These are phyloP conservation scores for Euphrasia confusa DNA, from an alignment of 257 asterid genomes.

Conservation along the genomic window DNA sequence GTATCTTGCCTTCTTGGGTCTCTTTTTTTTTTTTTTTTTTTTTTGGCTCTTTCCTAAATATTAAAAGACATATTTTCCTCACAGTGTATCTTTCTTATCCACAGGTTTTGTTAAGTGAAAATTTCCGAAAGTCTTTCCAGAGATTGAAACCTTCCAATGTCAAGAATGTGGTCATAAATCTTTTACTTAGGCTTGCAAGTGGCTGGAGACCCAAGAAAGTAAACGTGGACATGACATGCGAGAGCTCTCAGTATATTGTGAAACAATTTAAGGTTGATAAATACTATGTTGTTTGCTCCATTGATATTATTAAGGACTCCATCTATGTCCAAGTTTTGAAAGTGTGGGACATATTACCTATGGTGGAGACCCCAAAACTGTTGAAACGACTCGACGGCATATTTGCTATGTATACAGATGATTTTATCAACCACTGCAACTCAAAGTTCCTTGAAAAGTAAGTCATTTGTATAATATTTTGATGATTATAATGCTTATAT, in stretches of 20 bases:
- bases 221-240: constrained; percentile 40
- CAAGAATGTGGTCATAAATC: constrained; percentile 35
- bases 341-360: constrained; percentile 59
- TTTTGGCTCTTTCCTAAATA: background rate
- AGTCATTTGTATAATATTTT: constrained; percentile 2
- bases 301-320: constrained; percentile 41
- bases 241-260: constrained; percentile 40
- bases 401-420: constrained; percentile 42
- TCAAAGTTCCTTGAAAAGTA: constrained; percentile 47
- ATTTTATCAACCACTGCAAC: constrained; percentile 45
- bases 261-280: constrained; percentile 50
- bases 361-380: constrained; percentile 40
- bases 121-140: constrained; percentile 49
- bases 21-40: no score
- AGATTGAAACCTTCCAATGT: constrained; percentile 28
- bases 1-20: no score
- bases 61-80: background rate
- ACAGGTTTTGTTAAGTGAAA: constrained; percentile 58
- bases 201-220: constrained; percentile 72
- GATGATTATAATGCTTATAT: no score
- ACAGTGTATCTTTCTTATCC: background rate
- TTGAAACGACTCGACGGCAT: constrained; percentile 47
- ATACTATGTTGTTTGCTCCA: constrained; percentile 43
- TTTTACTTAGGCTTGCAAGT: constrained; percentile 47
- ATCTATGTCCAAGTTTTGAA: constrained; percentile 45